phyloP scores from a whole-genome alignment of 352 stramenopile species.

The Phytophthora meadii region DNA sequence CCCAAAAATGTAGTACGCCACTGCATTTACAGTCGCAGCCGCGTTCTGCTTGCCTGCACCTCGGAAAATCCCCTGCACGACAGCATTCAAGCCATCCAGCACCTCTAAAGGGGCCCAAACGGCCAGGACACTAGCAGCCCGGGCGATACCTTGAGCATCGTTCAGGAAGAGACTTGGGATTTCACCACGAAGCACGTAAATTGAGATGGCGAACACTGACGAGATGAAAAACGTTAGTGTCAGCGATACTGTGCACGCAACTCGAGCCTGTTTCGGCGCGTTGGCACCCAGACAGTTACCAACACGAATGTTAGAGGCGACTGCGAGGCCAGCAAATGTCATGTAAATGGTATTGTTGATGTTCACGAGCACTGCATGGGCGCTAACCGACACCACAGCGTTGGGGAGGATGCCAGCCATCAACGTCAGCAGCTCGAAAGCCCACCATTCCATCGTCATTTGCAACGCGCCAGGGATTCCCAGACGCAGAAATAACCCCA shows the following conservation, averaged over 20 bases:
- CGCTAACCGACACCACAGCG: not conserved
- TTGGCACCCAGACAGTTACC: not conserved
- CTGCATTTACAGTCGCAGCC: not conserved
- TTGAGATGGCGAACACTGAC: not conserved
- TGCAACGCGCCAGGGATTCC: not conserved
- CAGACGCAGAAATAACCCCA: not conserved
- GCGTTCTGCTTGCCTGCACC: not conserved
- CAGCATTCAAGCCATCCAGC: not conserved
- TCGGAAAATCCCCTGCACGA: slow-evolving; percentile 1
- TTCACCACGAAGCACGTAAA: not conserved
- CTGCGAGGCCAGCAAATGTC: not conserved
- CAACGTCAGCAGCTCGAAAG: not conserved
- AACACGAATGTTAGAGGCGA: not conserved
- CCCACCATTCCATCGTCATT: slow-evolving; percentile 2
- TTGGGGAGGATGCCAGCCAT: slow-evolving; percentile 1
- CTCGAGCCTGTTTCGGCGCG: not conserved
- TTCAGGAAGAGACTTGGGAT: not conserved
- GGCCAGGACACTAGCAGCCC: not conserved
- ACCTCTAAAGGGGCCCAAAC: not conserved
- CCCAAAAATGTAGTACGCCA: not conserved
- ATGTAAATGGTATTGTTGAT: slow-evolving; percentile 2
- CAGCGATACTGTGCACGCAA: not conserved
- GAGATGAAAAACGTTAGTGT: not conserved
- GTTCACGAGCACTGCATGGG: not conserved
- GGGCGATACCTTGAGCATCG: not conserved